These are phyloP conservation scores for Picochlorum sp. DNA, from an alignment of 139 green algal genomes.

Conservation along the genomic window DNA sequence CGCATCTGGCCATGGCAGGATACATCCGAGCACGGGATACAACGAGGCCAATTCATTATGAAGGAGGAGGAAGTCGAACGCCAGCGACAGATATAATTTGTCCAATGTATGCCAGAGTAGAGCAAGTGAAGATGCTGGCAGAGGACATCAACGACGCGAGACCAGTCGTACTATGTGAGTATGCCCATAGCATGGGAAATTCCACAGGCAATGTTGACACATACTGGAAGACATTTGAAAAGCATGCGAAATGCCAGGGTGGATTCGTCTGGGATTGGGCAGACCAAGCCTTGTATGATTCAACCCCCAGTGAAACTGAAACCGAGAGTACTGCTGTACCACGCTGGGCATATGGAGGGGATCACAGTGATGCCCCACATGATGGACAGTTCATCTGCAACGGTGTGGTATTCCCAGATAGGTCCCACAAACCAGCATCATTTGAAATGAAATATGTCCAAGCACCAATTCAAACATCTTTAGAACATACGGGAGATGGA, in stretches of 20 bases:
- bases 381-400: constrained; percentile 92
- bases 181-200: constrained; percentile 96
- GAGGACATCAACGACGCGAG: constrained; percentile 30
- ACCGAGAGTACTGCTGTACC: constrained; percentile 8
- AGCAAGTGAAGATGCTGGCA: constrained; percentile 34
- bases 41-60: constrained; percentile 42
- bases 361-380: constrained; percentile 84
- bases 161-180: constrained; percentile 94
- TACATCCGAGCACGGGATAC: constrained; percentile 42
- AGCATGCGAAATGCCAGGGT: constrained; percentile 53
- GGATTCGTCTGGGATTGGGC: constrained; percentile 99
- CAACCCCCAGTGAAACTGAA: constrained; percentile 2
- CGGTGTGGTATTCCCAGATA: constrained; percentile 80
- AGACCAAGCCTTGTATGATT: constrained; percentile 70
- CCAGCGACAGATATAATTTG: constrained; percentile 88
- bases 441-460: constrained; percentile 45
- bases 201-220: constrained; percentile 79
- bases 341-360: constrained; percentile 86
- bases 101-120: constrained; percentile 87
- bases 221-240: constrained; percentile 84
- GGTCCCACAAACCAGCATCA: constrained; percentile 61
- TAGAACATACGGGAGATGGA: no score
- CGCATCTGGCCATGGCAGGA: constrained; percentile 57
- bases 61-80: constrained; percentile 78
- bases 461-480: constrained; percentile 14